Conservation (phyloP, 1,284 basidiomycete species). For the Gymnopus androsaceus region DNA sequence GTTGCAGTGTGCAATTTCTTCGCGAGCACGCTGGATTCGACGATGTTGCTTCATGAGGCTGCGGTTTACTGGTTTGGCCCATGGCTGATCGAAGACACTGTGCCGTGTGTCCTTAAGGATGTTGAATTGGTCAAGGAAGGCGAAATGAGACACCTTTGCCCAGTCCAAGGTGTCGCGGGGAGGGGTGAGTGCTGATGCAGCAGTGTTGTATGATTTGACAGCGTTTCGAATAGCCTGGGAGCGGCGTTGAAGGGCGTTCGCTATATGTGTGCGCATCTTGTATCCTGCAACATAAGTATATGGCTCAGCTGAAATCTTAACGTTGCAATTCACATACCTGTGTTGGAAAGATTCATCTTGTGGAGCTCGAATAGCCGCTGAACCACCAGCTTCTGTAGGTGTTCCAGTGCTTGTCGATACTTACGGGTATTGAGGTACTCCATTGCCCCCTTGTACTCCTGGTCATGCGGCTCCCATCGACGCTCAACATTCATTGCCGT, state of each 20-base stretch:
- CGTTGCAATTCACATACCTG: no score
- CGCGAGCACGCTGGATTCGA: conserved; percentile 1
- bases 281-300: no score
- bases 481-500: conserved; percentile 10
- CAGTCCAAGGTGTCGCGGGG: conserved; percentile 1
- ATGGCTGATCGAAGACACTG: no score
- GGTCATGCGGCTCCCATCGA: conserved; percentile 13
- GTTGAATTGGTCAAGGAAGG: conserved; percentile 12
- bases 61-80: no score
- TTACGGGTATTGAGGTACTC: conserved; percentile 10
- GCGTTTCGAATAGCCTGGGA: conserved; percentile 20
- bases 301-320: no score
- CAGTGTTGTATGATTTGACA: conserved; percentile 20
- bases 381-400: no score
- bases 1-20: conserved; percentile 11
- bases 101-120: conserved; percentile 8
- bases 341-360: conserved; percentile 22
- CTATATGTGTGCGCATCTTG: conserved; percentile 20
- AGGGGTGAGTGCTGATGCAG: no score
- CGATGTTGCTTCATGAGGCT: conserved; percentile 8
- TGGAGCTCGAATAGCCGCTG: conserved; percentile 26
- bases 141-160: conserved; percentile 10
- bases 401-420: no score
- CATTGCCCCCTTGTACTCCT: conserved; percentile 14
- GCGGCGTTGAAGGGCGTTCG: conserved; percentile 18